Percentiles rank a stretch among this genome's conserved stretches.
Conservation (phyloP, 139 green algal species). For the Medakamo hakoo region DNA sequence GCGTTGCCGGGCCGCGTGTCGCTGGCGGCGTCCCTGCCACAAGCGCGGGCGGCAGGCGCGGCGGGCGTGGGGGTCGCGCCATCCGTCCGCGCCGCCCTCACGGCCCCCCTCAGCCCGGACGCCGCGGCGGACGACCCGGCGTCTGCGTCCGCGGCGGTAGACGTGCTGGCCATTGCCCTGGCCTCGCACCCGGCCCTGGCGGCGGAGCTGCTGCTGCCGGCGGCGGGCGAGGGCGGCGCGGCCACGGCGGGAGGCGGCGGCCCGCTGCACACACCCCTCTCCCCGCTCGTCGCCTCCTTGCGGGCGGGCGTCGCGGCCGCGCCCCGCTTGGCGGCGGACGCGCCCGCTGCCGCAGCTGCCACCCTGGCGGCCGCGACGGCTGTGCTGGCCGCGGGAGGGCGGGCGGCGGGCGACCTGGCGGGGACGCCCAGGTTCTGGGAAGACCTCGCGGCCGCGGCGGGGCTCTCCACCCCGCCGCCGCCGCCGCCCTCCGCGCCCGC, state of each 20-base stretch:
- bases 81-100: not conserved
- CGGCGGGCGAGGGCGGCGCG: too few species aligned
- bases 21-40: not conserved
- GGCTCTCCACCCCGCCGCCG: too few species aligned
- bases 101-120: not conserved
- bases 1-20: not conserved
- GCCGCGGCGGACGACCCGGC: not conserved
- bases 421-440: not conserved
- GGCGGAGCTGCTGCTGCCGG: not conserved
- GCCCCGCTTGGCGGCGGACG: not conserved
- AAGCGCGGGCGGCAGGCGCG: too few species aligned
- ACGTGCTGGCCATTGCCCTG: not conserved
- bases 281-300: too few species aligned
- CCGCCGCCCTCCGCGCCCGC: too few species aligned
- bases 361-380: too few species aligned
- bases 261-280: too few species aligned
- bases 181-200: not conserved
- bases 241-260: not conserved
- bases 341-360: too few species aligned
- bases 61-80: not conserved
- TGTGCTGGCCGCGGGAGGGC: not conserved
- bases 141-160: not conserved
- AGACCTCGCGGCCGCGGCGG: too few species aligned
- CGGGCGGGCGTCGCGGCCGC: not conserved
- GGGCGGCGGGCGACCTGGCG: not conserved